Evolutionary conservation across 2,329 filamentous ascomycete species (phyloP).

Genomic region (Aspergillus fructus): DNA sequence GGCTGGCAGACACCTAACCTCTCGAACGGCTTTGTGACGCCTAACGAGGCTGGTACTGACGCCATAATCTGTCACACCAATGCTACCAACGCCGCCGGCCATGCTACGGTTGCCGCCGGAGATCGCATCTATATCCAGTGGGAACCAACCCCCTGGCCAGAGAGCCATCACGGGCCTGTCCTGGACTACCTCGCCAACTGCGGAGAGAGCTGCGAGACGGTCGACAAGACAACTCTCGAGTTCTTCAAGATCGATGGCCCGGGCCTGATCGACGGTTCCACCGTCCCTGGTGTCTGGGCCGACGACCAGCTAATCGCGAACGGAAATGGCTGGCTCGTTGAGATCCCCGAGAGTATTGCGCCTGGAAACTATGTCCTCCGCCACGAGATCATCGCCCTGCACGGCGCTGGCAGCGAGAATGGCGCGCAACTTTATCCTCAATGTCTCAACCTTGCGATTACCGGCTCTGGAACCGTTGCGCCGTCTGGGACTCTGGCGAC

Average conservation of each 20-base stretch:
- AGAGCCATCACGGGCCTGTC: slow-evolving; percentile 63
- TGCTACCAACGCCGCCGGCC: slow-evolving; percentile 51
- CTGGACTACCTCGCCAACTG: slow-evolving; percentile 66
- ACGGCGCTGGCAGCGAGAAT: slow-evolving; percentile 46
- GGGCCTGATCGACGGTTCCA: slow-evolving; percentile 50
- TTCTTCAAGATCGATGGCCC: slow-evolving; percentile 65
- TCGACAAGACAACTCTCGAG: slow-evolving; percentile 53
- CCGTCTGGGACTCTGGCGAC: slow-evolving; percentile 54
- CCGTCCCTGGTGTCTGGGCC: slow-evolving; percentile 54
- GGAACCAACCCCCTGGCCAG: slow-evolving; percentile 61
- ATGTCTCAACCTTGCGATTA: slow-evolving; percentile 62
- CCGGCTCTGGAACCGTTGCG: slow-evolving; percentile 51
- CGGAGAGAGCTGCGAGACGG: slow-evolving; percentile 55
- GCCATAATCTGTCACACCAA: slow-evolving; percentile 63
- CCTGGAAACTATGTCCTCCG: slow-evolving; percentile 56
- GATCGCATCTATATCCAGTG: slow-evolving; percentile 59
- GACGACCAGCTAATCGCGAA: slow-evolving; percentile 53
- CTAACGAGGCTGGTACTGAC: slow-evolving; percentile 45
- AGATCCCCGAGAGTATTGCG: slow-evolving; percentile 48
- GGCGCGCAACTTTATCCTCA: slow-evolving; percentile 57
- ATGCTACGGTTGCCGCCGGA: slow-evolving; percentile 60
- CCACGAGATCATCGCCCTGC: slow-evolving; percentile 57
- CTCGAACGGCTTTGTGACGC: slow-evolving; percentile 52
- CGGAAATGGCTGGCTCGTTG: slow-evolving; percentile 53
- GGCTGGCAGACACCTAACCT: slow-evolving; percentile 58